Evolutionary conservation across 768 basidiomycete species (phyloP).

Genomic region (Russula abietina): DNA sequence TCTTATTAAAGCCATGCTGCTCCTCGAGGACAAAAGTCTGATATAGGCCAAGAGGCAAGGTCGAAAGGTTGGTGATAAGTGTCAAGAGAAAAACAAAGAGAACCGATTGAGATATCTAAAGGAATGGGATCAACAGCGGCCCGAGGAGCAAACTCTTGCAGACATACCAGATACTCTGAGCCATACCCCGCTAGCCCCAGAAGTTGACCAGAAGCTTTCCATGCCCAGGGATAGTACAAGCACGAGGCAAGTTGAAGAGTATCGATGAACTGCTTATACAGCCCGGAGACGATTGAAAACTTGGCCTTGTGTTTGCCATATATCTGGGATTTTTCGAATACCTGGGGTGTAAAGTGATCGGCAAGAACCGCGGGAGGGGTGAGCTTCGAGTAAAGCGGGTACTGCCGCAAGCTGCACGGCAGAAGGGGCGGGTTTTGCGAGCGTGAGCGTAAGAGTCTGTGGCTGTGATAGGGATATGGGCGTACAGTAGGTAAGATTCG

Average conservation of each 20-base stretch:
- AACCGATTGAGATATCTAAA: constrained; percentile 79
- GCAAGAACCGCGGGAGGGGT: constrained; percentile 67
- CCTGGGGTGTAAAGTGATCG: constrained; percentile 57
- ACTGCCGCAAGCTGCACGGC: constrained; percentile 58
- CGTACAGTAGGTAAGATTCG: constrained; percentile 83
- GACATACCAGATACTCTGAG: constrained; percentile 62
- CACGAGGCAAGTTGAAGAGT: constrained; percentile 67
- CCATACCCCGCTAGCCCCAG: constrained; percentile 56
- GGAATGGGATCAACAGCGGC: not conserved
- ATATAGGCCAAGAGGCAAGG: constrained; percentile 74
- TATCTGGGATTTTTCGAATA: constrained; percentile 82
- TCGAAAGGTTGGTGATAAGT: constrained; percentile 58
- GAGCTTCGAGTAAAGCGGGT: constrained; percentile 73
- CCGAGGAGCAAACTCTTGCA: not conserved
- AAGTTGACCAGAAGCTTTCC: constrained; percentile 55
- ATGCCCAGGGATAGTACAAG: constrained; percentile 71
- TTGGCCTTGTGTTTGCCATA: constrained; percentile 90
- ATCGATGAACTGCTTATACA: constrained; percentile 69
- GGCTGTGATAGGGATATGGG: constrained; percentile 17
- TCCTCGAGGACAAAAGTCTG: constrained; percentile 92
- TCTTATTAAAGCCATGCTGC: constrained; percentile 97
- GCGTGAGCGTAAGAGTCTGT: not conserved
- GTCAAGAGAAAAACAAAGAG: constrained; percentile 65
- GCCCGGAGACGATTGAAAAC: constrained; percentile 66
- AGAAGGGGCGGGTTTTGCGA: not conserved